A percentile compares a stretch with the other conserved stretches of the same genome.
Conservation (phyloP, 1,139 yeast genomes). For the Diutina pseudorugosa region DNA sequence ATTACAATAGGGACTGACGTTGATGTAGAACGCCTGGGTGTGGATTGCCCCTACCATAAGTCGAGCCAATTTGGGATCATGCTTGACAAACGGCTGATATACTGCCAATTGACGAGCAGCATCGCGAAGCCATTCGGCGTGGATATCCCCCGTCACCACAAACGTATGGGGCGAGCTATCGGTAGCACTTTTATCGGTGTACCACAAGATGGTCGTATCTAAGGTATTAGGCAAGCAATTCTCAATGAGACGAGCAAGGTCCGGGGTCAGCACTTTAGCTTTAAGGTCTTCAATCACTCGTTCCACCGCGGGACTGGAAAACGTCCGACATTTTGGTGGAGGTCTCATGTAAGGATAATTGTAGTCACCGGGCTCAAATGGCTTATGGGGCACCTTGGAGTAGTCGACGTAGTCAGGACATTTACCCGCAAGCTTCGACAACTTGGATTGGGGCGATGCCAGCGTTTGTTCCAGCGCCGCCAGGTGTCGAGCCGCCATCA, state of each 20-base stretch:
- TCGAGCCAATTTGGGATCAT: slow-evolving; percentile 37
- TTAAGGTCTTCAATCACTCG: slow-evolving; percentile 42
- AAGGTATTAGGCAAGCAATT: slow-evolving; percentile 81
- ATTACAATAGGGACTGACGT: slow-evolving; percentile 68
- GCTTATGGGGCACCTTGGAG: slow-evolving; percentile 32
- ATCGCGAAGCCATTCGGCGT: slow-evolving; percentile 86
- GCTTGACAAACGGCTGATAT: slow-evolving; percentile 47
- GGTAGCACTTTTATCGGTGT: slow-evolving; percentile 12
- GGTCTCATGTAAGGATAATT: slow-evolving; percentile 71
- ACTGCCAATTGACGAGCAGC: slow-evolving; percentile 76
- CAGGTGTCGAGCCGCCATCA: neutral
- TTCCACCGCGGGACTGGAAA: slow-evolving; percentile 52
- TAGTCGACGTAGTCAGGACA: slow-evolving; percentile 34
- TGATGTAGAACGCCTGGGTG: slow-evolving; percentile 58
- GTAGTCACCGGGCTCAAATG: slow-evolving; percentile 35
- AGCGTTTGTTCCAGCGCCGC: neutral
- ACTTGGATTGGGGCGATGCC: neutral
- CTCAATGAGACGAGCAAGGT: slow-evolving; percentile 64
- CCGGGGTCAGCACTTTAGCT: slow-evolving; percentile 40
- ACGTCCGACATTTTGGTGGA: slow-evolving; percentile 57
- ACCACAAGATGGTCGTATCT: slow-evolving; percentile 81
- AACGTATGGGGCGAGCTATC: slow-evolving; percentile 27
- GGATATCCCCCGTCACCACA: slow-evolving; percentile 81
- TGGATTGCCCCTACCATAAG: slow-evolving; percentile 69
- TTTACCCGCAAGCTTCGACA: slow-evolving; percentile 6